phyloP scores from a whole-genome alignment of 768 basidiomycete species.

The Peribolospora baueri region DNA sequence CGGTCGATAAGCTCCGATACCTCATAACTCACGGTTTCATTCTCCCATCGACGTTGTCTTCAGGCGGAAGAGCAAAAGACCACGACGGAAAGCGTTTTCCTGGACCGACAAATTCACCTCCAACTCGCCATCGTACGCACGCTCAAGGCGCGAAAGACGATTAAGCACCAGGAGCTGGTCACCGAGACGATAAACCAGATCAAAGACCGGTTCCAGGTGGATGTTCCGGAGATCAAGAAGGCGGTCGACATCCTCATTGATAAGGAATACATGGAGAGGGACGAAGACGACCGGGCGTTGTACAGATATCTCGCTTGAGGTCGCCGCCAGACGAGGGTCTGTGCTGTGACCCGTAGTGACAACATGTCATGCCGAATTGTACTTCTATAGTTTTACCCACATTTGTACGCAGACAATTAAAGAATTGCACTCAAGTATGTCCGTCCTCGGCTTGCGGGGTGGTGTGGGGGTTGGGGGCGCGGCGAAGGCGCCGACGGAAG shows the following conservation, averaged over 20 bases:
- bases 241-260: constrained; percentile 27
- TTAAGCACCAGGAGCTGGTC: constrained; percentile 54
- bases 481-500: no score
- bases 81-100: constrained; percentile 61
- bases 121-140: constrained; percentile 91
- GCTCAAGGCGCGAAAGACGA: constrained; percentile 78
- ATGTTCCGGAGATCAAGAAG: constrained; percentile 62
- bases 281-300: constrained; percentile 41
- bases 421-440: no score
- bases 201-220: constrained; percentile 63
- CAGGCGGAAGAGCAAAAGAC: constrained; percentile 65
- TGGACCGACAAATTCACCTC: constrained; percentile 58
- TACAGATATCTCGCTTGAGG: constrained; percentile 54
- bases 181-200: constrained; percentile 66
- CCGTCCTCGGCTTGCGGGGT: no score
- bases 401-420: no score
- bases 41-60: background rate
- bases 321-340: background rate
- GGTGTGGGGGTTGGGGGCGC: no score
- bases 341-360: background rate
- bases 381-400: no score
- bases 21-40: background rate
- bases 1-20: background rate
- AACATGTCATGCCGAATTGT: no score
- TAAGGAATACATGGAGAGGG: constrained; percentile 54